These are phyloP conservation scores for Athelia sp. DNA, from an alignment of 1,284 basidiomycete species.

Conservation along the genomic window DNA sequence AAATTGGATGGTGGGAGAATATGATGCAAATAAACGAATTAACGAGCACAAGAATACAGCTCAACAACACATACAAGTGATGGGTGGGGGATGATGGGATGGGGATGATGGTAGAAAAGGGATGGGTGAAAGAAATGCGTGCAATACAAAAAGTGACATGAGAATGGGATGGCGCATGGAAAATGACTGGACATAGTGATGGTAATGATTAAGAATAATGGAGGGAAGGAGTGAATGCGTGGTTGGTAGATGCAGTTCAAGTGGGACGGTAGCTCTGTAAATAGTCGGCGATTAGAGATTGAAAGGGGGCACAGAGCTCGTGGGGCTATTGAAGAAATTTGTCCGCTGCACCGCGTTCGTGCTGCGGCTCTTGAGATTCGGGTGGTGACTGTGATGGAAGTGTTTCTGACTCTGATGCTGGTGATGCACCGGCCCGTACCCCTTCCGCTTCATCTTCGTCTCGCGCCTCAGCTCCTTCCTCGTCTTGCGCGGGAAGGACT, in stretches of 20 bases:
- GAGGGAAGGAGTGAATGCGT: no score
- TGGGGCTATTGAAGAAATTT: constrained; percentile 37
- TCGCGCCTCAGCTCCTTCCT: constrained; percentile 31
- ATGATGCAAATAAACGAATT: no score
- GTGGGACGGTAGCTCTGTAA: no score
- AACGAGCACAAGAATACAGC: no score
- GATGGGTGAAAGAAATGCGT: no score
- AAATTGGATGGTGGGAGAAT: no score
- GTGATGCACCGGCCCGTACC: constrained; percentile 23
- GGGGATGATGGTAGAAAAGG: no score
- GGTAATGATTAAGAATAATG: not conserved
- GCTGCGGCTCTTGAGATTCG: constrained; percentile 62
- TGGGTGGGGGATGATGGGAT: no score
- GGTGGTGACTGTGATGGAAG: constrained; percentile 51
- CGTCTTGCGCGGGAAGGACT: constrained; percentile 13
- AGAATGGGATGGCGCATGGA: not conserved
- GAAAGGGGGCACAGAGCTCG: not conserved
- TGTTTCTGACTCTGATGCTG: constrained; percentile 35
- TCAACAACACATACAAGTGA: no score
- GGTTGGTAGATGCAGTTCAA: no score
- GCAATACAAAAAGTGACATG: not conserved
- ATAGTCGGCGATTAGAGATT: not conserved
- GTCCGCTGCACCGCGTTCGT: constrained; percentile 55
- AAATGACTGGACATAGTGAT: not conserved
- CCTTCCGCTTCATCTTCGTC: constrained; percentile 33